These are phyloP conservation scores for Datura wrightii DNA, from an alignment of 257 asterid species.

Conservation along the genomic window DNA sequence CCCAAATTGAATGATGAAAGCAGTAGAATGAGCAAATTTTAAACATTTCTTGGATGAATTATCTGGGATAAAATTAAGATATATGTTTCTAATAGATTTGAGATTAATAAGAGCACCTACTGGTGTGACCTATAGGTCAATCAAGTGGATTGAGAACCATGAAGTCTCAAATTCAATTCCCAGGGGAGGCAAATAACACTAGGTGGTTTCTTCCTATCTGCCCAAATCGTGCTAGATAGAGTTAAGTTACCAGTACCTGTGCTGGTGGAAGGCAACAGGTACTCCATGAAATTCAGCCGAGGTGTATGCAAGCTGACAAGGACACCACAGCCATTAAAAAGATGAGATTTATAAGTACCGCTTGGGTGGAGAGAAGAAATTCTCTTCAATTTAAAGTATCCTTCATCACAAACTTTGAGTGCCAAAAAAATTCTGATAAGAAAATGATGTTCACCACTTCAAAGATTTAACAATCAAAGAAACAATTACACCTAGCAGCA, in stretches of 20 bases:
- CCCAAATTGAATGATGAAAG: not conserved
- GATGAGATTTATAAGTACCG: not conserved
- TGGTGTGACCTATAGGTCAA: not conserved
- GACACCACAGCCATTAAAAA: not conserved
- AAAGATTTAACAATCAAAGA: not conserved
- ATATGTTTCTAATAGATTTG: not conserved
- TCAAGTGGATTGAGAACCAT: not conserved
- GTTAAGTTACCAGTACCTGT: not conserved
- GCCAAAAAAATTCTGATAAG: not conserved
- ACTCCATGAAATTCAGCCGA: not conserved
- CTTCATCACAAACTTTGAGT: not conserved
- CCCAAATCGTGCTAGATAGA: not conserved
- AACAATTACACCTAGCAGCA: not conserved
- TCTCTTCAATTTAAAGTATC: slow-evolving; percentile 10
- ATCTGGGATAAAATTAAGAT: slow-evolving; percentile 25
- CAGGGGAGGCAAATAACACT: not conserved
- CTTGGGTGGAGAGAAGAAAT: not conserved
- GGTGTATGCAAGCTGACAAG: not conserved
- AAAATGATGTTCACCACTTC: not conserved
- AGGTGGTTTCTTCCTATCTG: not conserved
- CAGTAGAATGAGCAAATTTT: not conserved
- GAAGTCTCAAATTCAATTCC: not conserved
- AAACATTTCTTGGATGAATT: not conserved
- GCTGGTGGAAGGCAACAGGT: not conserved
- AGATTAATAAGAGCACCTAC: not conserved